phyloP scores from a whole-genome alignment of 306 rosid genomes.

The Psophocarpus tetragonolobus region DNA sequence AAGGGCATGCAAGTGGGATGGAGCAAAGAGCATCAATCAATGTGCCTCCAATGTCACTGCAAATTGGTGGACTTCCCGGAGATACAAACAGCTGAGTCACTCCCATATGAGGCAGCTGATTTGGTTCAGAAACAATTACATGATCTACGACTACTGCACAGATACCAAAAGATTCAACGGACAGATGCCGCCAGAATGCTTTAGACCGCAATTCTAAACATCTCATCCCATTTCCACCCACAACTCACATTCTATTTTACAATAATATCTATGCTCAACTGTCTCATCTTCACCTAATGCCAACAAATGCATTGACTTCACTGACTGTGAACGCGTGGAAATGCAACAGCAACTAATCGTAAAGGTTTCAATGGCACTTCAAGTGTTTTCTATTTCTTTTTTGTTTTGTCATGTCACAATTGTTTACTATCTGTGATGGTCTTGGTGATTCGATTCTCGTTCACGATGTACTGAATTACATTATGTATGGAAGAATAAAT shows the following conservation, averaged over 20 bases:
- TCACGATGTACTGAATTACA: neutral
- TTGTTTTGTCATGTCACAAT: neutral
- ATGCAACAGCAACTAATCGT: neutral
- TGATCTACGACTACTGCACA: conserved; percentile 73
- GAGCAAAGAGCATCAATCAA: conserved; percentile 46
- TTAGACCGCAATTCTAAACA: conserved; percentile 42
- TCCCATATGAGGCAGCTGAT: conserved; percentile 41
- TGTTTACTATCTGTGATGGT: conserved; percentile 10
- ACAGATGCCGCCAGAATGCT: conserved; percentile 57
- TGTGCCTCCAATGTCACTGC: conserved; percentile 52
- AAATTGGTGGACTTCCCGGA: conserved; percentile 72
- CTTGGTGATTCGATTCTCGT: conserved; percentile 35
- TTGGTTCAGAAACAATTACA: conserved; percentile 55
- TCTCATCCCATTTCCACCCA: too few relatives aligned
- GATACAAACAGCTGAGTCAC: conserved; percentile 43
- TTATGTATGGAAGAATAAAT: conserved; percentile 13
- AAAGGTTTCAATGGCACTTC: neutral
- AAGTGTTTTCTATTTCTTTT: neutral
- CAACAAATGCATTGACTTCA: neutral
- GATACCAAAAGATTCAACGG: conserved; percentile 61
- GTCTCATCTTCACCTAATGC: neutral
- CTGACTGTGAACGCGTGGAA: neutral
- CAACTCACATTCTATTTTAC: too few relatives aligned
- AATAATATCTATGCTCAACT: too few relatives aligned
- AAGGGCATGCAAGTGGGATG: conserved; percentile 72